phyloP scores from a whole-genome alignment of 768 basidiomycete genomes.

The Dacryopinax spathularia region DNA sequence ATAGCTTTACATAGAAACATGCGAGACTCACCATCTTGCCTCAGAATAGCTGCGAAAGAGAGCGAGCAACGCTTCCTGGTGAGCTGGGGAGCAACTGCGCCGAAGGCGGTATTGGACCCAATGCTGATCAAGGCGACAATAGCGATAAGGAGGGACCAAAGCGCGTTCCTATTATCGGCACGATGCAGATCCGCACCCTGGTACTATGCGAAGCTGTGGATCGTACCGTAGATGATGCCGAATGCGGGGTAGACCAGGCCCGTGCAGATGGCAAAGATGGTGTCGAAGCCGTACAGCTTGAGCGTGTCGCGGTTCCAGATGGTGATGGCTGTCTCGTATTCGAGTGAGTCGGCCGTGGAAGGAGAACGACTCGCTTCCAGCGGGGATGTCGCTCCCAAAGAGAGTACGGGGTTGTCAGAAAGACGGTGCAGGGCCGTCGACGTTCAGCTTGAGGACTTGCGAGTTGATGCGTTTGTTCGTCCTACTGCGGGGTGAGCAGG shows the following conservation, averaged over 20 bases:
- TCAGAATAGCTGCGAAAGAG: constrained; percentile 64
- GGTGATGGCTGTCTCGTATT: not conserved
- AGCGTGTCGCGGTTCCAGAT: constrained; percentile 39
- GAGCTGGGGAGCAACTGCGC: constrained; percentile 51
- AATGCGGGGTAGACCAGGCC: constrained; percentile 12
- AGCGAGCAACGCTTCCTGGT: constrained; percentile 55
- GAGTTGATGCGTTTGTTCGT: not conserved
- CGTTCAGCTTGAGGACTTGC: not conserved
- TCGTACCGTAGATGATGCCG: constrained; percentile 11
- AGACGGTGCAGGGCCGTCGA: not conserved
- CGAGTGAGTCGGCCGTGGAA: not conserved
- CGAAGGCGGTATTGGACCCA: constrained; percentile 58
- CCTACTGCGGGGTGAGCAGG: not conserved
- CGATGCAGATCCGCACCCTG: constrained; percentile 8
- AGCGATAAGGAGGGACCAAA: constrained; percentile 66
- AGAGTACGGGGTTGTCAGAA: not conserved
- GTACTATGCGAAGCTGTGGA: not conserved
- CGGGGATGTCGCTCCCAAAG: not conserved
- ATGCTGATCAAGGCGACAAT: constrained; percentile 50
- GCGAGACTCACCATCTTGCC: constrained; percentile 63
- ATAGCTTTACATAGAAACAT: not conserved
- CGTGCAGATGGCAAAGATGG: constrained; percentile 14
- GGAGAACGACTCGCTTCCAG: not conserved
- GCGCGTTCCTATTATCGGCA: constrained; percentile 13
- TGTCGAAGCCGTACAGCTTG: constrained; percentile 44